Percentiles rank a stretch among this genome's conserved stretches.
These are phyloP conservation scores for Candida oleophila DNA, from an alignment of 805 yeast genomes.

Conservation along the genomic window DNA sequence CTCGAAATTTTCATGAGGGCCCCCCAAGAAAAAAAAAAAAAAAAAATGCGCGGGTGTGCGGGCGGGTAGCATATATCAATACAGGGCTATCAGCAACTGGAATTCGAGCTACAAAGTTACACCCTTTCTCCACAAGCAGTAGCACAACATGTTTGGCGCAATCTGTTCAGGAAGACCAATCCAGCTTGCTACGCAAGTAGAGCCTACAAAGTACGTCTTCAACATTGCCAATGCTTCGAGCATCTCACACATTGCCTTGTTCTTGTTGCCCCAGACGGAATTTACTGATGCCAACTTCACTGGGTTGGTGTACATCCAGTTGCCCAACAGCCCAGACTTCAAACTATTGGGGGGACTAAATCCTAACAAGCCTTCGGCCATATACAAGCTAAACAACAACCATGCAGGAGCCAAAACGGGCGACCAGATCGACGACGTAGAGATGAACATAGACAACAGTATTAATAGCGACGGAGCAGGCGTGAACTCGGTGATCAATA, in stretches of 20 bases:
- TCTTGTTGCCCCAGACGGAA: conserved; percentile 78
- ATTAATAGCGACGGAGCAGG: conserved; percentile 35
- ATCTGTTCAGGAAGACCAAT: conserved; percentile 72
- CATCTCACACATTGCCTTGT: conserved; percentile 78
- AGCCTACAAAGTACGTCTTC: conserved; percentile 63
- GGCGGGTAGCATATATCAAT: background rate
- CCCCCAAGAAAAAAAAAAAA: background rate
- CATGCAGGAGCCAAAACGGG: conserved; percentile 20
- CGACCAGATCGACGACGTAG: conserved; percentile 34
- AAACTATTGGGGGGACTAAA: conserved; percentile 64
- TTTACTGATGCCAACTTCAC: conserved; percentile 62
- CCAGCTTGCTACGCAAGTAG: conserved; percentile 63
- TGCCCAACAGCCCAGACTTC: conserved; percentile 63
- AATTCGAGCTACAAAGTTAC: no score
- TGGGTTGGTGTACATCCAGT: conserved; percentile 86
- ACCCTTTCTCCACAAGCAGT: no score
- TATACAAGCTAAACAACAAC: conserved; percentile 65
- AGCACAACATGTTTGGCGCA: conserved; percentile 67
- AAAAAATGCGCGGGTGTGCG: background rate
- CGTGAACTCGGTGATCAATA: conserved; percentile 29
- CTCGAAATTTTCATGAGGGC: background rate
- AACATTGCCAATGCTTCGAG: conserved; percentile 60
- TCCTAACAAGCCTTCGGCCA: conserved; percentile 81
- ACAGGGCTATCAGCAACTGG: background rate
- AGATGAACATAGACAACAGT: conserved; percentile 30